Evolutionary conservation across 495 filamentous ascomycete species (phyloP).

Genomic region (Penicillium verhagenii): DNA sequence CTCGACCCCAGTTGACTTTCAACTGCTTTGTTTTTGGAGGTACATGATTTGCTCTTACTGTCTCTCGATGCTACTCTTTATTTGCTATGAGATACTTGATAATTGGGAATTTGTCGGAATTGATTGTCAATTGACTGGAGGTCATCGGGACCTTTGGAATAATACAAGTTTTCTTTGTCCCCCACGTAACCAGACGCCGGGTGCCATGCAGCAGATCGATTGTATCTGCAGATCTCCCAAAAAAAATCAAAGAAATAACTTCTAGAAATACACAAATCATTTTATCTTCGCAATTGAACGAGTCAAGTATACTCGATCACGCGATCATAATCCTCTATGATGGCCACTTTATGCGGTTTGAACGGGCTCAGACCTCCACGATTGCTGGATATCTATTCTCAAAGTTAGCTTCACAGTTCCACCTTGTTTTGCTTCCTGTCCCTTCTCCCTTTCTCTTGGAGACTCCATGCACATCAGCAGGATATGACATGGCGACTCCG

Average conservation of each 20-base stretch:
- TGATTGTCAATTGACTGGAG: constrained; percentile 1
- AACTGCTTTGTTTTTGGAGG: not conserved
- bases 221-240: constrained; percentile 32
- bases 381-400: constrained; percentile 26
- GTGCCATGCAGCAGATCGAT: constrained; percentile 39
- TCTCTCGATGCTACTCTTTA: no score
- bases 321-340: not conserved
- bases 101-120: not conserved
- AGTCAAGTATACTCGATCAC: not conserved
- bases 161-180: constrained; percentile 9
- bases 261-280: constrained; percentile 28
- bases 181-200: constrained; percentile 40
- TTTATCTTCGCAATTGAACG: not conserved
- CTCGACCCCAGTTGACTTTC: not conserved
- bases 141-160: not conserved
- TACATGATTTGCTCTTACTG: no score
- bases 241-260: constrained; percentile 3
- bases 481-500: not conserved
- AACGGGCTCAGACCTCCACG: constrained; percentile 26
- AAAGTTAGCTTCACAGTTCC: constrained; percentile 12
- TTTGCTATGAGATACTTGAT: no score
- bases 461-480: not conserved
- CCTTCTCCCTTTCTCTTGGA: not conserved
- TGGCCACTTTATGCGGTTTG: constrained; percentile 18
- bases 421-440: not conserved